Evolutionary conservation across 257 asterid genomes (phyloP).

Genomic region (Penstemon eatonii): DNA sequence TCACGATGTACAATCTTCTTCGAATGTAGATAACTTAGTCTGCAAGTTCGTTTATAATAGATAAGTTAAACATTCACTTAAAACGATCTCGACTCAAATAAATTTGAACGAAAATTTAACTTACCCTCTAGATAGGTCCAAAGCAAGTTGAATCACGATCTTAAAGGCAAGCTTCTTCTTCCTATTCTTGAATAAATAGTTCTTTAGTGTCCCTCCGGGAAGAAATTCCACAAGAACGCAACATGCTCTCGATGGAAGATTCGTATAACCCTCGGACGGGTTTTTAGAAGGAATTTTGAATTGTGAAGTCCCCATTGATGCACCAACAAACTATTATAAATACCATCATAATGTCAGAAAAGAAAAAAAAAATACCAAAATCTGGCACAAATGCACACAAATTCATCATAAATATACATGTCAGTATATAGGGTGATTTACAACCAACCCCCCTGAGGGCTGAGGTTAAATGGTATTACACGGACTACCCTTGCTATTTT

Average conservation of each 20-base stretch:
- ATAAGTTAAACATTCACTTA: background rate
- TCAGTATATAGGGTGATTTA: too few species aligned
- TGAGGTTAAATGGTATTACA: too few species aligned
- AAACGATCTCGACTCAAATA: background rate
- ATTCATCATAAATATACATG: too few species aligned
- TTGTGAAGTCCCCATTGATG: constrained; percentile 95
- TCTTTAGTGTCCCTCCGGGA: constrained; percentile 79
- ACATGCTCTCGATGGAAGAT: constrained; percentile 84
- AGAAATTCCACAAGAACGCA: constrained; percentile 91
- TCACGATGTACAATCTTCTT: constrained; percentile 92
- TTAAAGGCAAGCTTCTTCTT: constrained; percentile 81
- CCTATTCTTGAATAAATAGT: constrained; percentile 67
- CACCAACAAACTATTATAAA: constrained; percentile 71
- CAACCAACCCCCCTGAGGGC: too few species aligned
- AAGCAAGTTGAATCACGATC: constrained; percentile 80
- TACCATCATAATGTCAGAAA: background rate
- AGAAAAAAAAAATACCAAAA: background rate
- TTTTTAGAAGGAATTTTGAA: constrained; percentile 84
- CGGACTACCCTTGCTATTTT: too few species aligned
- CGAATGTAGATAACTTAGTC: constrained; percentile 87
- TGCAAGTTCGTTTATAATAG: constrained; percentile 29
- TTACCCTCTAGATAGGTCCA: constrained; percentile 90
- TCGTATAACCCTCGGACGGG: constrained; percentile 69
- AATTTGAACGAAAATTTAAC: background rate
- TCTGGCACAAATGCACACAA: too few species aligned